Conservation (phyloP, 208 protist species). For the Kentomonas sorsogonicus region DNA sequence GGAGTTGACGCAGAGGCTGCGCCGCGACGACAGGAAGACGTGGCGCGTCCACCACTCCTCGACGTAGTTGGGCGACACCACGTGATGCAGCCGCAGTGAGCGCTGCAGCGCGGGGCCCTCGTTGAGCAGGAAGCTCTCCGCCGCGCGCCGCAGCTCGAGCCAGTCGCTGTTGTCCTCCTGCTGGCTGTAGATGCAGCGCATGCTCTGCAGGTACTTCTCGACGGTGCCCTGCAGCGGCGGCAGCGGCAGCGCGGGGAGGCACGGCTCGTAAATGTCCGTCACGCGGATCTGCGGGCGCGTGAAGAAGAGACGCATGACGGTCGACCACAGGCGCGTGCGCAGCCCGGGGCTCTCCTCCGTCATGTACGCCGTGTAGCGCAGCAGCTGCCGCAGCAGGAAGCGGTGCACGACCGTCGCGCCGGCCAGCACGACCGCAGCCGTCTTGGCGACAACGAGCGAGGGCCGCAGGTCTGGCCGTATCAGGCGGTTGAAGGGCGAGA, state of each 20-base stretch:
- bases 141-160: slow-evolving; percentile 33
- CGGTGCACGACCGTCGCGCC: slow-evolving; percentile 50
- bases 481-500: slow-evolving; percentile 31
- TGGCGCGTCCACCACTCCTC: slow-evolving; percentile 87
- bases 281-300: slow-evolving; percentile 29
- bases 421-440: slow-evolving; percentile 23
- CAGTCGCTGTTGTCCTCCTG: slow-evolving; percentile 32
- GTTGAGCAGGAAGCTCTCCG: slow-evolving; percentile 58
- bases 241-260: slow-evolving; percentile 73
- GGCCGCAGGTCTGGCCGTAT: slow-evolving; percentile 28
- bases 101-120: slow-evolving; percentile 74
- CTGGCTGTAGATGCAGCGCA: slow-evolving; percentile 44
- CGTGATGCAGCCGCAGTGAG: slow-evolving; percentile 61
- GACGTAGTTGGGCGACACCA: slow-evolving; percentile 67
- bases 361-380: slow-evolving; percentile 74
- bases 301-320: slow-evolving; percentile 49
- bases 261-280: slow-evolving; percentile 63
- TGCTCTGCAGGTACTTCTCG: slow-evolving; percentile 47
- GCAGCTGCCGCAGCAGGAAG: slow-evolving; percentile 53
- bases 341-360: slow-evolving; percentile 36
- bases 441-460: slow-evolving; percentile 37
- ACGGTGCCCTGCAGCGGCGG: slow-evolving; percentile 68
- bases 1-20: slow-evolving; percentile 73
- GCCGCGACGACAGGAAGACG: slow-evolving; percentile 76
- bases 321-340: slow-evolving; percentile 52